These are phyloP conservation scores for Aspergillus pseudoterreus DNA, from an alignment of 2,329 filamentous ascomycete species.

Conservation along the genomic window DNA sequence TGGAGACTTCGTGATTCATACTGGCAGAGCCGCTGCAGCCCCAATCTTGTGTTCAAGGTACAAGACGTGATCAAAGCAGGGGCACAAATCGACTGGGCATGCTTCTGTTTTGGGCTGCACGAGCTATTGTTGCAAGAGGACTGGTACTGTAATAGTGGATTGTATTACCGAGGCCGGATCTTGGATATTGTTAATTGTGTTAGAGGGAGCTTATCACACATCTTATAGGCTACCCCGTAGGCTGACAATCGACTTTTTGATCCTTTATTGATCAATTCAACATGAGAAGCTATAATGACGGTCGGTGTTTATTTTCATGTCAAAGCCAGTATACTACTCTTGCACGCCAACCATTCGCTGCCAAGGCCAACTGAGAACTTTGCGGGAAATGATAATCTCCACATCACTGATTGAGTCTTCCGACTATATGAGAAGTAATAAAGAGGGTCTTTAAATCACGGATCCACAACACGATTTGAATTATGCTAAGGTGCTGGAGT, in stretches of 20 bases:
- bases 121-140: neutral
- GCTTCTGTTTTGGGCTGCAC: neutral
- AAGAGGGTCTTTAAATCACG: too few species aligned
- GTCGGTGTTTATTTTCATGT: too few species aligned
- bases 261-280: too few species aligned
- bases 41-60: conserved; percentile 2
- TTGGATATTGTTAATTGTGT: neutral
- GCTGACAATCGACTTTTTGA: neutral
- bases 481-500: too few species aligned
- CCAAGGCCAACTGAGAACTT: too few species aligned
- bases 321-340: too few species aligned
- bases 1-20: conserved; percentile 7
- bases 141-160: conserved; percentile 3
- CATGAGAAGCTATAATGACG: too few species aligned
- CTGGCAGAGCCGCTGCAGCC: conserved; percentile 6
- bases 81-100: neutral
- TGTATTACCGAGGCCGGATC: neutral
- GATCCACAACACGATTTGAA: too few species aligned
- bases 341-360: neutral
- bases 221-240: neutral
- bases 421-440: too few species aligned
- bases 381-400: too few species aligned
- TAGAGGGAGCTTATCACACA: neutral
- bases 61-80: neutral
- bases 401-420: too few species aligned